Conservation (phyloP, 371 early-diverging fungal species). For the Mucor saturninus region DNA sequence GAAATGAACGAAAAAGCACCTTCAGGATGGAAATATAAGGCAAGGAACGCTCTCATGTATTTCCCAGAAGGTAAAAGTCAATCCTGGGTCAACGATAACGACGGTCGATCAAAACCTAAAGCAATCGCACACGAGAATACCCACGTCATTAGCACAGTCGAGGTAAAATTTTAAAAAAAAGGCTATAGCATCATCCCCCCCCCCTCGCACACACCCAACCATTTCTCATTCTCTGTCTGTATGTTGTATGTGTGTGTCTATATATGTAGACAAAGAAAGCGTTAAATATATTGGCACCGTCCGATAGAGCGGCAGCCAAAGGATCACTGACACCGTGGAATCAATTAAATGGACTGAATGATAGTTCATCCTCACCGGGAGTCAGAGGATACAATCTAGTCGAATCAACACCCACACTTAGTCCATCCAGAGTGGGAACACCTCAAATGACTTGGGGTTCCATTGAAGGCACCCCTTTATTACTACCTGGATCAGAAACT, state of each 20-base stretch:
- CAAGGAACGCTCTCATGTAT: slow-evolving; percentile 72
- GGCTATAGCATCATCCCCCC: background rate
- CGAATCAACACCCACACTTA: slow-evolving; percentile 69
- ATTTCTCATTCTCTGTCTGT: too few relatives aligned
- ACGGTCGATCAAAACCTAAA: slow-evolving; percentile 55
- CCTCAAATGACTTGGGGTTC: slow-evolving; percentile 86
- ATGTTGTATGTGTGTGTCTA: background rate
- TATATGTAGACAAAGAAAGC: background rate
- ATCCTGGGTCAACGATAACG: slow-evolving; percentile 40
- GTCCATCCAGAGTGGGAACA: slow-evolving; percentile 55
- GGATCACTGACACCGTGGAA: slow-evolving; percentile 42
- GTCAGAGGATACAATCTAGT: slow-evolving; percentile 70
- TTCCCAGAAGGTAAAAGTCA: slow-evolving; percentile 54
- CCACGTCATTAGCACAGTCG: slow-evolving; percentile 32
- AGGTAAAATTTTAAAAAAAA: slow-evolving; percentile 1
- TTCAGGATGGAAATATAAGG: slow-evolving; percentile 63
- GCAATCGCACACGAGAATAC: slow-evolving; percentile 61
- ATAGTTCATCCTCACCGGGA: slow-evolving; percentile 28
- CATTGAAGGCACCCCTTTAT: slow-evolving; percentile 71
- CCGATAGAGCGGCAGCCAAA: slow-evolving; percentile 31
- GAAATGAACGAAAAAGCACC: slow-evolving; percentile 36
- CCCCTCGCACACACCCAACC: background rate
- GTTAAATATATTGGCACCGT: slow-evolving; percentile 13
- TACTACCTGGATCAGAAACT: slow-evolving; percentile 47
- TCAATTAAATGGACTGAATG: slow-evolving; percentile 19